Conservation (phyloP, 2,329 filamentous ascomycete genomes). For the Lithohypha guttulata region DNA sequence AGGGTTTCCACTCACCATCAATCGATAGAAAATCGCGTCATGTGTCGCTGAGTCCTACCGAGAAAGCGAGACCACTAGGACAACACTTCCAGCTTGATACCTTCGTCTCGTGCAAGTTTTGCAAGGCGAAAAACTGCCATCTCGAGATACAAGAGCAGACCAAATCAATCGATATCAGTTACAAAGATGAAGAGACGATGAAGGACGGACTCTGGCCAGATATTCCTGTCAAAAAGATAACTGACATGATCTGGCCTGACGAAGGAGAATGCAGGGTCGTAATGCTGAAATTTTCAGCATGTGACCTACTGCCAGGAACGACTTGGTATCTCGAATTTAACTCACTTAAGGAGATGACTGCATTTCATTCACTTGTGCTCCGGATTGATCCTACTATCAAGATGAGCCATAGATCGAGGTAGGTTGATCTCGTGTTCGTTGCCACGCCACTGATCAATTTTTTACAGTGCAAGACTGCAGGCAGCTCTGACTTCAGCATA, state of each 20-base stretch:
- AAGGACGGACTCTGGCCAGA: neutral
- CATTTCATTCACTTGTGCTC: neutral
- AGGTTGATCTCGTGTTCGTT: neutral
- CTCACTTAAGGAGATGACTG: neutral
- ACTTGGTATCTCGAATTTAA: neutral
- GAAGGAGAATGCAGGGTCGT: neutral
- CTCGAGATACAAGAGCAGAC: neutral
- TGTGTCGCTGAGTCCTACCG: neutral
- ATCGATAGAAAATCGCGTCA: neutral
- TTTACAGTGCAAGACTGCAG: no score
- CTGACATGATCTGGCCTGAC: neutral
- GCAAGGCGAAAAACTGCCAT: neutral
- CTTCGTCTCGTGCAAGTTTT: neutral
- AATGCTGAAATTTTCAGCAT: neutral
- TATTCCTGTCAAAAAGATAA: neutral
- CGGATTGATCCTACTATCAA: neutral
- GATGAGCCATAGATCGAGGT: neutral
- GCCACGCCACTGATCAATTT: no score
- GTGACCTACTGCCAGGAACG: neutral
- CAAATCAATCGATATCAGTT: neutral
- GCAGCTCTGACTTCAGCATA: no score
- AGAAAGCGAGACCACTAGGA: neutral
- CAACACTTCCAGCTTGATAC: neutral
- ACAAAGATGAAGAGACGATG: neutral
- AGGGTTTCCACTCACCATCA: slow-evolving; percentile 2